Percentiles rank a stretch among this genome's conserved stretches.
These are phyloP conservation scores for Saccharomycopsis olivae DNA, from an alignment of 805 yeast genomes.

Conservation along the genomic window DNA sequence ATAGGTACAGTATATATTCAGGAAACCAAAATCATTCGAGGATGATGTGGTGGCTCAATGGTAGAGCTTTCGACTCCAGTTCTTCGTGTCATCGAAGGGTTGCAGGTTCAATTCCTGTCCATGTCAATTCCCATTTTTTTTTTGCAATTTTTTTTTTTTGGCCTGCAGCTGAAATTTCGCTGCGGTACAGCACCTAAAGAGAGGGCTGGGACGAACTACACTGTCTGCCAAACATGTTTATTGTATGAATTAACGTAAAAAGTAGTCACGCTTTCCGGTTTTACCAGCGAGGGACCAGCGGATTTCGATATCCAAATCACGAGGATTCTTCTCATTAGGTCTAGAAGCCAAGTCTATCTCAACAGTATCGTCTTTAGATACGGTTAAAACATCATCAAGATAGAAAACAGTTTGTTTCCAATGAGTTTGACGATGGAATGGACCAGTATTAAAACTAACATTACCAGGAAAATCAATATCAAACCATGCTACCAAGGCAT, in stretches of 20 bases:
- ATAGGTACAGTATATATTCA: too few relatives aligned
- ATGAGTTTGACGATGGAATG: slow-evolving; percentile 88
- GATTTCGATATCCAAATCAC: slow-evolving; percentile 82
- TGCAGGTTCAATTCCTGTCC: slow-evolving; percentile 62
- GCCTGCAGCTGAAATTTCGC: too few relatives aligned
- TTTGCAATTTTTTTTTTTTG: slow-evolving; percentile 1
- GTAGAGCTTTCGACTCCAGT: slow-evolving; percentile 64
- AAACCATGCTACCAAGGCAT: slow-evolving; percentile 90
- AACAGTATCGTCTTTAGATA: slow-evolving; percentile 66
- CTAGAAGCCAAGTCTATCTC: slow-evolving; percentile 61
- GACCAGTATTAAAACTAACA: slow-evolving; percentile 84
- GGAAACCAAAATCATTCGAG: too few relatives aligned
- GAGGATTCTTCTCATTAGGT: slow-evolving; percentile 71
- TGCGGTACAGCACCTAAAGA: too few relatives aligned
- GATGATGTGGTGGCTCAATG: slow-evolving; percentile 60
- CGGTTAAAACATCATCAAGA: slow-evolving; percentile 66
- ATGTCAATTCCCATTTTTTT: slow-evolving; percentile 15
- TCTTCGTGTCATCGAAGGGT: slow-evolving; percentile 38
- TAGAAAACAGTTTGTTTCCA: slow-evolving; percentile 99
- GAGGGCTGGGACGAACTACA: too few relatives aligned
- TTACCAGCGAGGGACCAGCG: slow-evolving; percentile 44
- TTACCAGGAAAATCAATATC: slow-evolving; percentile 80
- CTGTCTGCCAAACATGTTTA: too few relatives aligned
- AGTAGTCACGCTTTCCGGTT: slow-evolving; percentile 51
- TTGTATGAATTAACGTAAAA: slow-evolving; percentile 54